A percentile compares a stretch with the other conserved stretches of the same genome.
Evolutionary conservation across 371 early-diverging fungal genomes (phyloP).

Genomic region (Batrachochytrium dendrobatidis): DNA sequence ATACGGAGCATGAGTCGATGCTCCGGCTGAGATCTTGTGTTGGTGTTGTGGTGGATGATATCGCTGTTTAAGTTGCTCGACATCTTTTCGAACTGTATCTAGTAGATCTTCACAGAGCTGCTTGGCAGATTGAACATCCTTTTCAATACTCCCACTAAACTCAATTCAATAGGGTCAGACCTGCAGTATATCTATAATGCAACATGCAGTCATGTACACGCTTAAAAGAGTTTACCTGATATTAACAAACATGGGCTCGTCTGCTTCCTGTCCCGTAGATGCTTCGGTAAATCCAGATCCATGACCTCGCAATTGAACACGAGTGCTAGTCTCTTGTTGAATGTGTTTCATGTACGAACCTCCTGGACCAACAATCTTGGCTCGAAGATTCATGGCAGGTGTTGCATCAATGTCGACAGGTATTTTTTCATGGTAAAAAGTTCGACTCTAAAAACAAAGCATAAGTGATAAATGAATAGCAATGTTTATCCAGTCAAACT

Average conservation of each 20-base stretch:
- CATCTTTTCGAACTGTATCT: conserved; percentile 65
- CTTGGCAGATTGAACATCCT: conserved; percentile 60
- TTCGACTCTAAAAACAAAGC: not conserved
- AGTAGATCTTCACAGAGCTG: conserved; percentile 67
- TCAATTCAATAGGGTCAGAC: not conserved
- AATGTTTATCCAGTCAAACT: not conserved
- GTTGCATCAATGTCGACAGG: conserved; percentile 55
- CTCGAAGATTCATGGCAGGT: conserved; percentile 68
- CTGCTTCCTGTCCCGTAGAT: conserved; percentile 56
- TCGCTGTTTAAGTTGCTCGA: conserved; percentile 46
- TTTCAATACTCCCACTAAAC: conserved; percentile 53
- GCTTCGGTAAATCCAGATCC: conserved; percentile 78
- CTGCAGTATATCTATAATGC: not conserved
- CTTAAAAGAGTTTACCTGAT: conserved; percentile 58
- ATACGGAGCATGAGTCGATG: not conserved
- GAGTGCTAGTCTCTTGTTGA: conserved; percentile 67
- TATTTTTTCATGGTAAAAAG: conserved; percentile 48
- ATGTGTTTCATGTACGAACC: conserved; percentile 85
- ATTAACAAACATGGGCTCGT: conserved; percentile 74
- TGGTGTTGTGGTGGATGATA: conserved; percentile 4
- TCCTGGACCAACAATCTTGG: conserved; percentile 77
- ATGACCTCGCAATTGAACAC: conserved; percentile 66
- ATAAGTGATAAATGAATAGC: not conserved
- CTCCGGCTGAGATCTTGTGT: not conserved
- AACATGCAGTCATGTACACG: not conserved